Evolutionary conservation across 768 basidiomycete genomes (phyloP), one percentile per base, ranked within the genome.

Genomic region (Pulveroboletus sp.): DNA sequence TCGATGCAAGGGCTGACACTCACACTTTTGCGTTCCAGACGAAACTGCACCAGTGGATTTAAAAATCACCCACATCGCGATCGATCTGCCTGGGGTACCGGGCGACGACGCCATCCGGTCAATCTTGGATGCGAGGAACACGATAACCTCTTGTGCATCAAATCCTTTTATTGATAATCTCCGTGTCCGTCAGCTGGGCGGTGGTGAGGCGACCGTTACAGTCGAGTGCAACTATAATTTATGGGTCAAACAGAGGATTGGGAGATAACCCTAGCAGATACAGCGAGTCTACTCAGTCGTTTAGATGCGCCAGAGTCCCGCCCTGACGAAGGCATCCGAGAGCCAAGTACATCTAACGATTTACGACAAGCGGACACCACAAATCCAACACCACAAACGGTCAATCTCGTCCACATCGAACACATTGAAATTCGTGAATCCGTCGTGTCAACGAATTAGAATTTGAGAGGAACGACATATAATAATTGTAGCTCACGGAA

Each of bases 361-460:
- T 29, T 12, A 16, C 38, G 10, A 24, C 31, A 1, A 9, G 27
- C 38, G 4, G 19, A 5, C 19, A 26, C 45, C 13, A 50, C 37
- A 20, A 47, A 26, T 17, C 34, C 34, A 35, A 35, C 34, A 34
- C 24, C 37, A 11, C 20, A 23, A 10, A 0, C 37, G 2, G 19
- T 45, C 29, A 37, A 34, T 14, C 16, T 37, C n/a, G 6, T 37
- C 17, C 17, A 45, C 34, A 35, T 35, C 17, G 34, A 35, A 2
- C 17, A 45, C 34, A 35, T 35, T 35, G 34, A 35, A 2, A 17
- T 48, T 8, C 22, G 43, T 1, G 22, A 57, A n/a, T 49, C 55
- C 2, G 27, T 57, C 13, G 24, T 57, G 22, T 8, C 49, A 6
- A 5, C 55, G 11, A 43, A 36, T 6, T 49, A 55, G 2, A 58